phyloP scores from a whole-genome alignment of 129 eudicot species.

The Dittrichia graveolens region DNA sequence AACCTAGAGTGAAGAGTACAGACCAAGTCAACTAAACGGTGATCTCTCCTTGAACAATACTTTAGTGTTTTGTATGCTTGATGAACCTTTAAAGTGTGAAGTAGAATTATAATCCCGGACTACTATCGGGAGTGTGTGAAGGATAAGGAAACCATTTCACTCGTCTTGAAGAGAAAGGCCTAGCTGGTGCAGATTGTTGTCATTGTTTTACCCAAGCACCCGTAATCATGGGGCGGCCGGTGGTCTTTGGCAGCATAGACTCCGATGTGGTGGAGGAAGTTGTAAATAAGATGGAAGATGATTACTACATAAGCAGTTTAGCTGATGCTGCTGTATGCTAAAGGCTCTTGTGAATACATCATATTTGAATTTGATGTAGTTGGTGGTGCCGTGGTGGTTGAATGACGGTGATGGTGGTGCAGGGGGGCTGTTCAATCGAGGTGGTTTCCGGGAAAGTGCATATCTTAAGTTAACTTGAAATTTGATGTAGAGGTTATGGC shows the following conservation, averaged over 20 bases:
- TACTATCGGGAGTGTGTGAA: constrained; percentile 63
- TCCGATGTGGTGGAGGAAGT: constrained; percentile 63
- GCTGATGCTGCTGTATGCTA: too few relatives aligned
- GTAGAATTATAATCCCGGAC: constrained; percentile 72
- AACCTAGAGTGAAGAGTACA: constrained; percentile 31
- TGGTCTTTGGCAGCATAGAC: constrained; percentile 19
- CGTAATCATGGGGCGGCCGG: too few relatives aligned
- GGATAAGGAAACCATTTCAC: constrained; percentile 50
- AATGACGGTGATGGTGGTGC: too few relatives aligned
- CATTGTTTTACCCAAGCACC: too few relatives aligned
- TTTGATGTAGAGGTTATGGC: too few relatives aligned
- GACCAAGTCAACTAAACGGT: constrained; percentile 63
- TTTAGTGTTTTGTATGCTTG: constrained; percentile 59
- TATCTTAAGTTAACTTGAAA: too few relatives aligned
- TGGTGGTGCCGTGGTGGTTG: too few relatives aligned
- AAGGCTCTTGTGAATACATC: too few relatives aligned
- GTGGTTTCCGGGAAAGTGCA: too few relatives aligned
- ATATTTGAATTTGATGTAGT: too few relatives aligned
- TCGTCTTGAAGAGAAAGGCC: constrained; percentile 72
- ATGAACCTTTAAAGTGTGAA: constrained; percentile 80
- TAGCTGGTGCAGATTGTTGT: neutral
- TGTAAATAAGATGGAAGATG: constrained; percentile 68
- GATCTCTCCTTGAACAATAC: constrained; percentile 72
- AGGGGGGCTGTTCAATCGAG: too few relatives aligned
- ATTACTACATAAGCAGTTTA: constrained; percentile 37